Evolutionary conservation across 768 basidiomycete genomes (phyloP), one percentile per base, ranked within the genome.

Genomic region (Mycena galopus): DNA sequence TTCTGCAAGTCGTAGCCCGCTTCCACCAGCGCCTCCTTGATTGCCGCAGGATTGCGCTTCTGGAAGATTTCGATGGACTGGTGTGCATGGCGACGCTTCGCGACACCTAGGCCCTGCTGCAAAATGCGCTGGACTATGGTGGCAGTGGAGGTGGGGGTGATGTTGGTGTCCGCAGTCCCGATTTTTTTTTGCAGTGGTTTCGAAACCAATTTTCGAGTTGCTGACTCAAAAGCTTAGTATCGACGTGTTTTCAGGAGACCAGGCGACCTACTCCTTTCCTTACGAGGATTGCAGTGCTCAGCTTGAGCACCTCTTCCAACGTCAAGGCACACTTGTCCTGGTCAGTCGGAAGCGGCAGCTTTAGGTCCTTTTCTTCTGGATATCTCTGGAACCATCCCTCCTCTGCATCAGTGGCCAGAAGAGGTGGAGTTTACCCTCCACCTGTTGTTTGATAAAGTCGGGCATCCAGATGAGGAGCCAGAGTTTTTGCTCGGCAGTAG

Each of bases 161-260:
- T 17, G 19, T 21, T 21, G 4, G 8, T 17, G 16, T 27, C 19
- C 21, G 39, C 56, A 1, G 17, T 32, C 11, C 27, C 29, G 29
- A 47, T 42, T 21, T 57, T 66, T n/a, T n/a, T n/a, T 42, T 47
- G 17, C 35, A 0, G 4, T 59, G 10, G 33, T 67, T 23, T 32
- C 58, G 58, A 14, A 68, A 53, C 59, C 60, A 69, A 16, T 55
- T 55, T 8, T 42, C 53, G 21, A 69, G 21, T 69, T 51, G 32
- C 67, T 69, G 35, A 4, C 7, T 4, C 27, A 37, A 4, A 14
- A 5, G 5, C n/a, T 42, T 33, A 30, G 8, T 53, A 32, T n/a
- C 1, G 14, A 11, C 25, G 44, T 12, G 23, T 16, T 21, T 2
- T 39, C 14, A 16, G 11, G 3, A 10, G n/a, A 68, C 25, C 1